Evolutionary conservation across 2,329 filamentous ascomycete species (phyloP).

Genomic region (Fusarium torulosum): DNA sequence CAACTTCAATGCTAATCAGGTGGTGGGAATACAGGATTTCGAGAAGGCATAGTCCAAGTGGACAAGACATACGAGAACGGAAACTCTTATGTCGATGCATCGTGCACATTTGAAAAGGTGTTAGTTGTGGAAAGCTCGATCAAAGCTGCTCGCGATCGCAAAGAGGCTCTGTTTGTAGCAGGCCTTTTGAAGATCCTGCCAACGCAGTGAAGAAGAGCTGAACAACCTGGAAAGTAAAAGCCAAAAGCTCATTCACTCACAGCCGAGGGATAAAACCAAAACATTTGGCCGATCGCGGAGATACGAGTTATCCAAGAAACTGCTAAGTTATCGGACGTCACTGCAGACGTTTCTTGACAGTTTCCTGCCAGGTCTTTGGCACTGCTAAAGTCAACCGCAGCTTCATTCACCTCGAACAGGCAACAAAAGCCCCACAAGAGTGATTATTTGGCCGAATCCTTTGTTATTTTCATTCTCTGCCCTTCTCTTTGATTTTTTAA

Average conservation of each 20-base stretch:
- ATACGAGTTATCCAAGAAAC: slow-evolving; percentile 1
- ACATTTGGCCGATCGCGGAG: background rate
- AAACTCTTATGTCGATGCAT: slow-evolving; percentile 8
- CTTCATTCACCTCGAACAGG: slow-evolving; percentile 1
- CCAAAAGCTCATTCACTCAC: slow-evolving; percentile 15
- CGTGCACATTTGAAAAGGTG: slow-evolving; percentile 1
- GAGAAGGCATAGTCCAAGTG: slow-evolving; percentile 33
- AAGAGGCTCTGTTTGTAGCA: slow-evolving; percentile 43
- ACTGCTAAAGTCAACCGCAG: slow-evolving; percentile 29
- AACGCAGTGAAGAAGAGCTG: slow-evolving; percentile 33
- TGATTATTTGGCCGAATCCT: background rate
- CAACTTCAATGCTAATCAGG: slow-evolving; percentile 38
- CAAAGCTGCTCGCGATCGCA: slow-evolving; percentile 41
- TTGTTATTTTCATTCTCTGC: background rate
- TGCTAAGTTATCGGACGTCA: slow-evolving; percentile 8
- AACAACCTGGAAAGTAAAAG: slow-evolving; percentile 19
- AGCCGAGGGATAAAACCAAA: background rate
- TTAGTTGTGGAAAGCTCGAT: slow-evolving; percentile 20
- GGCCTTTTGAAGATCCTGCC: slow-evolving; percentile 43
- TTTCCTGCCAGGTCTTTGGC: slow-evolving; percentile 35
- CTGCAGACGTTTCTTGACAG: slow-evolving; percentile 18
- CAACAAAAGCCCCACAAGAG: slow-evolving; percentile 13
- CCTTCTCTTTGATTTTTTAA: slow-evolving; percentile 1
- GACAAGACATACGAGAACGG: slow-evolving; percentile 10
- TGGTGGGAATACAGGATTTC: slow-evolving; percentile 27